A percentile compares a stretch with the other conserved stretches of the same genome.
Evolutionary conservation across 2,329 filamentous ascomycete species (phyloP).

Genomic region (Beauveria sp.): DNA sequence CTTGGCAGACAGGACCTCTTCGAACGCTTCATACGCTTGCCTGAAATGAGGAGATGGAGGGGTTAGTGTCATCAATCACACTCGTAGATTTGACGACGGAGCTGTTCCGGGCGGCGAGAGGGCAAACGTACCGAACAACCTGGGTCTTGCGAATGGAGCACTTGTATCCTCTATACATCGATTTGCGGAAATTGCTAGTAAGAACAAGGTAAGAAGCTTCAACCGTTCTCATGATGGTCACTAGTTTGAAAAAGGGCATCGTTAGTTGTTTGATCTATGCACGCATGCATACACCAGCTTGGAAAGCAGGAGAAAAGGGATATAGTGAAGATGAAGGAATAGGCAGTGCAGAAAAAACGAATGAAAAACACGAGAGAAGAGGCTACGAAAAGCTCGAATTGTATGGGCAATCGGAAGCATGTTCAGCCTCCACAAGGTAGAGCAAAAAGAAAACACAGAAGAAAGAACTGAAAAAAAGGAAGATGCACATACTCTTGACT

Average conservation of each 20-base stretch:
- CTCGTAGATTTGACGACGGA: not conserved
- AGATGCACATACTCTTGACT: conserved; percentile 51
- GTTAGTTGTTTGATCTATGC: not conserved
- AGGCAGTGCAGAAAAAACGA: not conserved
- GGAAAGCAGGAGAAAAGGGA: no score
- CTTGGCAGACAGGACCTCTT: conserved; percentile 56
- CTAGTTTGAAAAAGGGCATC: conserved; percentile 27
- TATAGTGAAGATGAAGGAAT: no score
- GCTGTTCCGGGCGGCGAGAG: not conserved
- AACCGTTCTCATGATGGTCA: conserved; percentile 58
- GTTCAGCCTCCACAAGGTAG: not conserved
- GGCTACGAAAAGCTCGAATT: not conserved
- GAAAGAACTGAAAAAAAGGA: not conserved
- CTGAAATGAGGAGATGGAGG: conserved; percentile 28
- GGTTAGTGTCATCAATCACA: not conserved
- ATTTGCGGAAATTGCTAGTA: conserved; percentile 42
- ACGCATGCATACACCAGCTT: not conserved
- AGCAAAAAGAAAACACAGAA: not conserved
- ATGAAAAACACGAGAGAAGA: not conserved
- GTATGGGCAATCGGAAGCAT: not conserved
- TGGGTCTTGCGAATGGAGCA: conserved; percentile 56
- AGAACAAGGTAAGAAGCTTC: conserved; percentile 58
- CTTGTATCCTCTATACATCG: conserved; percentile 41
- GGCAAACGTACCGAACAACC: conserved; percentile 49
- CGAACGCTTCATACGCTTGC: conserved; percentile 64